Percentiles rank a stretch among this genome's conserved stretches.
phyloP scores from a whole-genome alignment of 768 basidiomycete genomes.

The Trametes villosa region DNA sequence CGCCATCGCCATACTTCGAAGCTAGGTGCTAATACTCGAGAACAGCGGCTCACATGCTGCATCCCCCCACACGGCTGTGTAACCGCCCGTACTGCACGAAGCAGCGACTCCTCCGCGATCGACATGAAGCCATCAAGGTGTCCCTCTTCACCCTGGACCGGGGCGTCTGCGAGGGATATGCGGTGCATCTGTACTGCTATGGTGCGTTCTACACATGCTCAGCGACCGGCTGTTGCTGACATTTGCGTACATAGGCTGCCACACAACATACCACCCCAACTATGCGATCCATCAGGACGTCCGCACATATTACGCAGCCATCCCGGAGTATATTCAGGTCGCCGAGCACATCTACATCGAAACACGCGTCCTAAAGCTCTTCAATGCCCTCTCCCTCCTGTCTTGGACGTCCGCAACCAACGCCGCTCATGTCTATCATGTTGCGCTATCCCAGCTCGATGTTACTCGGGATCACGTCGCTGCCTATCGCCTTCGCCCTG shows the following conservation, averaged over 20 bases:
- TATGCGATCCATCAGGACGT: neutral
- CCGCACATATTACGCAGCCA: neutral
- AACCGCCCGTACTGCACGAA: too few species aligned
- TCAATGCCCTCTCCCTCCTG: neutral
- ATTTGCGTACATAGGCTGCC: neutral
- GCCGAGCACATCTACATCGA: neutral
- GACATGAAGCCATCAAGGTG: too few species aligned
- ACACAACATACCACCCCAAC: neutral
- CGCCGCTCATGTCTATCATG: slow-evolving; percentile 12
- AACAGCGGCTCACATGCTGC: too few species aligned
- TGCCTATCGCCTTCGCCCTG: neutral
- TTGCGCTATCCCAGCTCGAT: neutral
- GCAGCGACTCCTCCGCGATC: too few species aligned
- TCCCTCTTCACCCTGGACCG: too few species aligned
- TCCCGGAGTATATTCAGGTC: neutral
- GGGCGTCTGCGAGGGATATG: too few species aligned
- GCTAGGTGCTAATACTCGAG: too few species aligned
- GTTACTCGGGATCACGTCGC: neutral
- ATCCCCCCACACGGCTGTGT: too few species aligned
- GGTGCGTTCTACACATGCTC: too few species aligned
- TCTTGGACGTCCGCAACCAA: slow-evolving; percentile 19
- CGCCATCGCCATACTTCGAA: too few species aligned
- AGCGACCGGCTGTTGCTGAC: too few species aligned
- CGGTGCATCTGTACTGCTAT: too few species aligned
- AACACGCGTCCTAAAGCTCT: neutral